These are phyloP conservation scores for Daldinia eschscholtzii DNA, from an alignment of 2,329 filamentous ascomycete genomes.

Conservation along the genomic window DNA sequence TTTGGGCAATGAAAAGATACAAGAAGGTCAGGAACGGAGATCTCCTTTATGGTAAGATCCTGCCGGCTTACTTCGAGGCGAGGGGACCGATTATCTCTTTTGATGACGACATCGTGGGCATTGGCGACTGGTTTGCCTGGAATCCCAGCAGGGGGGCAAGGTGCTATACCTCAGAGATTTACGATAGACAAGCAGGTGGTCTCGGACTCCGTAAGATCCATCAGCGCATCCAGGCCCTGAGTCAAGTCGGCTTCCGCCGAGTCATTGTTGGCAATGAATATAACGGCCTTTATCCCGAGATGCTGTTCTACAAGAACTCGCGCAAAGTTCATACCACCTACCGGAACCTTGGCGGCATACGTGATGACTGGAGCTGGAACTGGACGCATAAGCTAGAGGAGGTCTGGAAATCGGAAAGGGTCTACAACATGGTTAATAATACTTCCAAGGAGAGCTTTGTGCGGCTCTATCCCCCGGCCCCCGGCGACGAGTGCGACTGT, in stretches of 20 bases:
- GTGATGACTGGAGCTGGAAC: not conserved
- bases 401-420: not conserved
- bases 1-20: not conserved
- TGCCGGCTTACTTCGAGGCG: not conserved
- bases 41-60: not conserved
- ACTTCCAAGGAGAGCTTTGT: not conserved
- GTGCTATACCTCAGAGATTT: not conserved
- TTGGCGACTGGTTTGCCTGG: constrained; percentile 8
- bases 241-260: not conserved
- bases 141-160: not conserved
- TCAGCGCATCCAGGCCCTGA: not conserved
- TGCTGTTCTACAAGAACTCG: constrained; percentile 20
- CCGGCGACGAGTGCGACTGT: not conserved
- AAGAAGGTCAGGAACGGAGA: constrained; percentile 4
- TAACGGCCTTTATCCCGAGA: not conserved
- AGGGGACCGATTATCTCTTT: constrained; percentile 13
- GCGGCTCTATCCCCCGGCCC: constrained; percentile 1
- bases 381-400: constrained; percentile 11
- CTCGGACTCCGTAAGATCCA: not conserved
- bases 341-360: too few species aligned
- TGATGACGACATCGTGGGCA: constrained; percentile 11
- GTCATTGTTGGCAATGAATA: not conserved
- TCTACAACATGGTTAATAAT: too few species aligned
- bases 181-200: not conserved
- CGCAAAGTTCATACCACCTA: not conserved